phyloP scores from a whole-genome alignment of 345 rosid species.

The Hibiscus syriacus region DNA sequence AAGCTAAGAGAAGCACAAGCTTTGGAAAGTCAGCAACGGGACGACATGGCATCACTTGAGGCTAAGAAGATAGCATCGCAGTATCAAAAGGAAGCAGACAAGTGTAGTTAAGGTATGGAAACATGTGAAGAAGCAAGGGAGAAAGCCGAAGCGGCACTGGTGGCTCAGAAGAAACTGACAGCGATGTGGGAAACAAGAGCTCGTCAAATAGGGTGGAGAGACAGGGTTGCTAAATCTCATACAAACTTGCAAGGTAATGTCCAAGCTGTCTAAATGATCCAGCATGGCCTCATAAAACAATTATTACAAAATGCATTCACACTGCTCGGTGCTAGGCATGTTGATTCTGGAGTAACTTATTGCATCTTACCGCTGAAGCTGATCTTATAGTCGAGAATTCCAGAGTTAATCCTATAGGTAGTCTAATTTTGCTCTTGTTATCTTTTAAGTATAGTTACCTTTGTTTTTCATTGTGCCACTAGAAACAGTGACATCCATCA shows the following conservation, averaged over 20 bases:
- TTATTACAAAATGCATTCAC: neutral
- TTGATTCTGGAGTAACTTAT: neutral
- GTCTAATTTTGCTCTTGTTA: neutral
- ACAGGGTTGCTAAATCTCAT: conserved; percentile 38
- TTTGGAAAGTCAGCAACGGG: conserved; percentile 61
- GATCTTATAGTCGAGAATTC: neutral
- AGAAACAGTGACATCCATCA: neutral
- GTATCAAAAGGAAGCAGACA: conserved; percentile 97
- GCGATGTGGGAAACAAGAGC: conserved; percentile 78
- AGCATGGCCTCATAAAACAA: neutral
- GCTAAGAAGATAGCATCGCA: conserved; percentile 91
- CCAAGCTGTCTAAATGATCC: conserved; percentile 31
- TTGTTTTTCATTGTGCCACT: neutral
- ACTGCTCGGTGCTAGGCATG: neutral
- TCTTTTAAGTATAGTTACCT: neutral
- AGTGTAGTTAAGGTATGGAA: conserved; percentile 96
- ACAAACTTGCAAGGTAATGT: conserved; percentile 45
- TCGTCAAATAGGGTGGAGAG: conserved; percentile 83
- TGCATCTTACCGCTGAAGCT: neutral
- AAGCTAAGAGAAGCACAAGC: conserved; percentile 75
- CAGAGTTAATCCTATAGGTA: neutral
- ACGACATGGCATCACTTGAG: conserved; percentile 72
- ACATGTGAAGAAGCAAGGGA: conserved; percentile 97
- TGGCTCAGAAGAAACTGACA: conserved; percentile 66
- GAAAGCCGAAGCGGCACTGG: conserved; percentile 65